Conservation (phyloP, 768 basidiomycete species). For the Cystobasidium onofrii region DNA sequence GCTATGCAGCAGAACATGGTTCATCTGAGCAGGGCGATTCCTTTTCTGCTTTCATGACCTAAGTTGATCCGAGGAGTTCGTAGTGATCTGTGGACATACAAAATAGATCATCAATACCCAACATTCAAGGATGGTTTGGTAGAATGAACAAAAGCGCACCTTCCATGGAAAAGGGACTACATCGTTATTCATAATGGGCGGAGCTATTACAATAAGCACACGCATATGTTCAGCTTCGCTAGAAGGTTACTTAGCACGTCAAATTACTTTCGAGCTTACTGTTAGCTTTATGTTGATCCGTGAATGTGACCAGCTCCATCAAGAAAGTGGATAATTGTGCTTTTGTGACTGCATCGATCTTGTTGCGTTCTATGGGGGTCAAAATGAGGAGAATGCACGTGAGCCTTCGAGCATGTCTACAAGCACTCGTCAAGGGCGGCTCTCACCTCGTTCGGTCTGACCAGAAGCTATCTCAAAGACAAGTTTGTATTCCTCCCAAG, state of each 20-base stretch:
- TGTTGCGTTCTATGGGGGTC: background rate
- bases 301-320: constrained; percentile 14
- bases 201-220: background rate
- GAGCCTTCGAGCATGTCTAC: background rate
- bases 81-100: too few relatives aligned
- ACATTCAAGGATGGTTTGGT: too few relatives aligned
- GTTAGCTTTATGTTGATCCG: constrained; percentile 3
- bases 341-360: constrained; percentile 11
- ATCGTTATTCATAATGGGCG: background rate
- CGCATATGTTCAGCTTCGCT: too few relatives aligned
- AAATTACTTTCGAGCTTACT: background rate
- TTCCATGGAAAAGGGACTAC: background rate
- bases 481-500: constrained; percentile 23
- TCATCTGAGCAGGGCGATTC: too few relatives aligned
- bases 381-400: background rate
- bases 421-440: background rate
- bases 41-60: too few relatives aligned
- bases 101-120: too few relatives aligned
- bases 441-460: constrained; percentile 6
- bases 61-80: too few relatives aligned
- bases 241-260: too few relatives aligned
- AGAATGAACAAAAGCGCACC: too few relatives aligned
- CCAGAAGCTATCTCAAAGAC: constrained; percentile 15
- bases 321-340: constrained; percentile 7
- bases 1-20: too few relatives aligned